These are phyloP conservation scores for Penicillium riverlandense DNA, from an alignment of 495 filamentous ascomycete genomes.

Conservation along the genomic window DNA sequence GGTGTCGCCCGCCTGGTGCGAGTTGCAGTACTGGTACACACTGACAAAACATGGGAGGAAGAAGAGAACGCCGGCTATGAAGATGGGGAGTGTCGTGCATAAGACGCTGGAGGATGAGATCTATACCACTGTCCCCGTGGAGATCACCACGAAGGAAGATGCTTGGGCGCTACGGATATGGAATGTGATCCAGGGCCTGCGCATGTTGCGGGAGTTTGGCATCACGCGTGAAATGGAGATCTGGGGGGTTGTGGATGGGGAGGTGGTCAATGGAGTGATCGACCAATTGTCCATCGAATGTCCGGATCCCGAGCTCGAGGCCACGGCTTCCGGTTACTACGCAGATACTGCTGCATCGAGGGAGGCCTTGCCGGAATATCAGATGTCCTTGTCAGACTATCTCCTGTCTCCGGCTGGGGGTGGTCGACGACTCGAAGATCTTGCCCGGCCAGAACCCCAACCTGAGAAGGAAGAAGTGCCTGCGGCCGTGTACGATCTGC, in stretches of 20 bases:
- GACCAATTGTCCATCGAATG: slow-evolving; percentile 77
- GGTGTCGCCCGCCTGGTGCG: slow-evolving; percentile 87
- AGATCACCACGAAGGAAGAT: slow-evolving; percentile 72
- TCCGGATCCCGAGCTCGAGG: slow-evolving; percentile 64
- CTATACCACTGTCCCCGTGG: slow-evolving; percentile 65
- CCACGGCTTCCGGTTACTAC: slow-evolving; percentile 32
- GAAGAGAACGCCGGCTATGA: slow-evolving; percentile 74
- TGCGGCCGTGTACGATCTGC: slow-evolving; percentile 18
- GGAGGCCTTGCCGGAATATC: slow-evolving; percentile 40
- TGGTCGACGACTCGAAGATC: slow-evolving; percentile 29
- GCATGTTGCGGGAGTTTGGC: slow-evolving; percentile 67
- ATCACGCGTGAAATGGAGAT: slow-evolving; percentile 85
- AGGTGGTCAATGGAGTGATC: slow-evolving; percentile 83
- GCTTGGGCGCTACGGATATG: slow-evolving; percentile 75
- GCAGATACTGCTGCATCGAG: slow-evolving; percentile 25
- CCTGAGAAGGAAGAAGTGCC: slow-evolving; percentile 3
- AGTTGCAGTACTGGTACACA: slow-evolving; percentile 86
- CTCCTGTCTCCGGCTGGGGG: slow-evolving; percentile 35
- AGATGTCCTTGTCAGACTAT: slow-evolving; percentile 46
- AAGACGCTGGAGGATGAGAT: slow-evolving; percentile 79
- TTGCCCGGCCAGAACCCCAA: slow-evolving; percentile 7
- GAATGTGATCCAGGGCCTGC: slow-evolving; percentile 86
- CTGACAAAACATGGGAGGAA: slow-evolving; percentile 71
- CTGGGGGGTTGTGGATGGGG: slow-evolving; percentile 82
- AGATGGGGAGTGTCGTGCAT: slow-evolving; percentile 67